Percentiles rank a stretch among this genome's conserved stretches.
phyloP scores from a whole-genome alignment of 2,329 filamentous ascomycete species.

The Pyricularia pennisetigena region DNA sequence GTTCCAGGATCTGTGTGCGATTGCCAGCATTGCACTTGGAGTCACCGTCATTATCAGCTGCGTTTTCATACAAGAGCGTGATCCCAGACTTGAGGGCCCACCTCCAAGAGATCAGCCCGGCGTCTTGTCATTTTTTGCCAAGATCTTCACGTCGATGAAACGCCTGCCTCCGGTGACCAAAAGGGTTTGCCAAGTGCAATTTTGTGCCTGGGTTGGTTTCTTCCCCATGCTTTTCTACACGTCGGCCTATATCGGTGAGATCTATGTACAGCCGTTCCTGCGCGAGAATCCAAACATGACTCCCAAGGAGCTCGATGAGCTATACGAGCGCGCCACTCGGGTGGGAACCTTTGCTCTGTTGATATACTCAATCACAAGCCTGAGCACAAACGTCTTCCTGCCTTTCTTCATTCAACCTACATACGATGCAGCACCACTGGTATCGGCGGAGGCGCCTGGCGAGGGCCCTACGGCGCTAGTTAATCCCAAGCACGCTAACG shows the following conservation, averaged over 20 bases:
- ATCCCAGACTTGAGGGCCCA: constrained; percentile 64
- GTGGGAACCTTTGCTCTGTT: constrained; percentile 84
- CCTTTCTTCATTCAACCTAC: constrained; percentile 80
- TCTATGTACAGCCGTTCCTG: constrained; percentile 80
- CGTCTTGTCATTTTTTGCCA: constrained; percentile 68
- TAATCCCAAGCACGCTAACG: constrained; percentile 20
- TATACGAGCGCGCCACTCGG: constrained; percentile 79
- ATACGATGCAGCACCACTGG: constrained; percentile 43
- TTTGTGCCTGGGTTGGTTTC: constrained; percentile 90
- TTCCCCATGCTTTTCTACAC: constrained; percentile 95
- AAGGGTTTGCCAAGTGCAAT: constrained; percentile 72
- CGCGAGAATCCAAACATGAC: constrained; percentile 69
- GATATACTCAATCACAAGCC: constrained; percentile 77
- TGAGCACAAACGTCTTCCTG: constrained; percentile 70
- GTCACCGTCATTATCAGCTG: constrained; percentile 64
- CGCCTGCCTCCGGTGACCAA: constrained; percentile 73
- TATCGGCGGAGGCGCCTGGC: constrained; percentile 17
- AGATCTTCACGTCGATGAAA: constrained; percentile 66
- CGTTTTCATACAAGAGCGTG: constrained; percentile 61
- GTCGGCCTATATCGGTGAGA: constrained; percentile 85
- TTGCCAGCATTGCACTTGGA: constrained; percentile 66
- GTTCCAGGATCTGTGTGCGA: constrained; percentile 84
- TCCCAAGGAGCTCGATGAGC: constrained; percentile 61
- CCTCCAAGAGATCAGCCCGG: constrained; percentile 51
- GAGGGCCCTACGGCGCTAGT: constrained; percentile 16